Base-by-base conservation (phyloP, 2,329 filamentous ascomycete species). In the Madurella fahalii region DNA sequence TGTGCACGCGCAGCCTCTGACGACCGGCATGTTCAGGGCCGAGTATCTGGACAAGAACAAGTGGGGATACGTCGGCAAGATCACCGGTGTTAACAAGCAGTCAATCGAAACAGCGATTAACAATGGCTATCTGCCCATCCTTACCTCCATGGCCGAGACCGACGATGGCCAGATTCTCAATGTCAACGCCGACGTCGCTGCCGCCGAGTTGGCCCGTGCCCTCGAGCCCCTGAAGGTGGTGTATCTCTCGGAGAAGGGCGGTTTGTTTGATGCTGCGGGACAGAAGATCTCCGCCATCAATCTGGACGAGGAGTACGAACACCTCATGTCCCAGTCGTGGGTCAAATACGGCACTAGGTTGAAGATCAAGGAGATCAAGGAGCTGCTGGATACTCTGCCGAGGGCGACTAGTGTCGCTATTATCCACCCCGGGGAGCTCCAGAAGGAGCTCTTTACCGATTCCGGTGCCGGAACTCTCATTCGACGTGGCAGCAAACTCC, bases 281-380 rank as follows among this genome's bases (percentile, higher is more conserved):
- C 87, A 93, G 77, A 95, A 96, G 77, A 97, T 97, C 67, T 96
- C 93, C 5, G 89, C 88, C 56, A 97, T 97, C 74, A 97, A 97
- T 75, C 79, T 99, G 54, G 94, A 99, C 68, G 92, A 95, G 73
- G 94, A 99, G 74, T 97, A 89, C 67, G 90, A 95, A 56, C 81
- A 89, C 67, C 81, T 96, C 67, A 96, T 97, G 90, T 81, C 84
- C 54, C 90, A 96, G 74, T 84, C 89, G 64, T 99, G 93, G 94
- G 94, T 95, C 72, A 86, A 90, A 68, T 95, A 94, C 69, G 94
- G 94, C 59, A 97, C 93, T 39, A 84, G 92, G 59, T 80, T 97
- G 61, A 99, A 99, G 85, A 97, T 99, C 72, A 90, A 89, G 75
- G 91, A 99, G 76, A 95, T 95, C 75, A 95, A 96, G 79, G 91